Base-by-base conservation (phyloP, 345 rosid genomes). In the Triadica sebifera region DNA sequence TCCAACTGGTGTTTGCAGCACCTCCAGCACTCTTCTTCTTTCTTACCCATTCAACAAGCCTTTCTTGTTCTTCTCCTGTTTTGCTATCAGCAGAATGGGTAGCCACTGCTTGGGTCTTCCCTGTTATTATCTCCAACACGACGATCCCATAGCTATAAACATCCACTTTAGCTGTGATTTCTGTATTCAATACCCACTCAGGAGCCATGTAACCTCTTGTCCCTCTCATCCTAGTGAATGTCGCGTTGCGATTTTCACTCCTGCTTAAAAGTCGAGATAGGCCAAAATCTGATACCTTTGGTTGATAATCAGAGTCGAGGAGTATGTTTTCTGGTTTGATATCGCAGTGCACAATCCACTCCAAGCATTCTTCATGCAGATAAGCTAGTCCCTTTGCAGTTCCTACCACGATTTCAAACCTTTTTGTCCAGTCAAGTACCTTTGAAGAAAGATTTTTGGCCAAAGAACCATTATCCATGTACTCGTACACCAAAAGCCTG, bases 81-180 rank as follows among this genome's bases (percentile, higher is more conserved):
- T n/a, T n/a, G n/a, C n/a, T n/a, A n/a, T n/a, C n/a, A n/a, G n/a
- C n/a, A n/a, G n/a, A n/a, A n/a, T n/a, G n/a, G n/a, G n/a, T n/a
- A n/a, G n/a, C n/a, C n/a, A n/a, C 22, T 15, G 56, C 51, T 34
- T 65, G 65, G 12, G 11, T 56, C 19, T 39, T 74, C 10, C 89
- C 87, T 0, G 85, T 86, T 15, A 68, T 72, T 69, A 86, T 59
- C 75, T 86, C 89, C 75, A 86, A 39, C 74, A 83, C 50, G 10
- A 86, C 85, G 0, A 83, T 61, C 11, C 85, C 85, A 2, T 81
- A 83, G 66, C 84, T 86, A 22, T 86, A 86, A 38, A 86, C 85
- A 29, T 83, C 86, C 6, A 83, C 80, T 63, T 84, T 84, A 10
- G 84, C 66, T 3, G 82, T 80, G 46, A 84, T 78, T 2, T 75